A percentile compares a stretch with the other conserved stretches of the same genome.
phyloP scores from a whole-genome alignment of 345 rosid species.

The Populus ilicifolia region DNA sequence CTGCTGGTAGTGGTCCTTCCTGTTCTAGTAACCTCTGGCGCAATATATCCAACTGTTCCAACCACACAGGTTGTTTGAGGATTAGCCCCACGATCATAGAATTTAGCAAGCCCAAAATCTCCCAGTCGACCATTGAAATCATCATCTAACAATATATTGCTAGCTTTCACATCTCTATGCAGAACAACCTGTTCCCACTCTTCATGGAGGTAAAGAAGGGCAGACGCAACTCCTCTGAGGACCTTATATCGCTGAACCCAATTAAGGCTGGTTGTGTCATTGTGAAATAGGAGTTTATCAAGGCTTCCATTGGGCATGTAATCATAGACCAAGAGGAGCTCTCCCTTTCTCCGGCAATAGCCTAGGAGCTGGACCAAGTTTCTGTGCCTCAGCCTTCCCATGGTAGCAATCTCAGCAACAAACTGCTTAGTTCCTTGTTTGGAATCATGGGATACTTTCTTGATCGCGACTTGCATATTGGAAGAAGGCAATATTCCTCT shows the following conservation, averaged over 20 bases:
- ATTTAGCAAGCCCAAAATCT: conserved; percentile 8
- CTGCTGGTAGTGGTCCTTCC: neutral
- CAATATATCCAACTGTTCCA: conserved; percentile 5
- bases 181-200: conserved; percentile 8
- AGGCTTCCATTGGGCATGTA: conserved; percentile 6
- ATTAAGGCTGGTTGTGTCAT: neutral
- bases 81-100: neutral
- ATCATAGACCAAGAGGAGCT: conserved; percentile 4
- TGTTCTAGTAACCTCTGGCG: conserved; percentile 3
- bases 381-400: conserved; percentile 9
- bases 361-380: neutral
- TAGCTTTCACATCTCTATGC: conserved; percentile 7
- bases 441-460: neutral
- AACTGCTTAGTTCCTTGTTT: conserved; percentile 2
- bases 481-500: neutral
- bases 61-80: conserved; percentile 4
- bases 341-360: neutral
- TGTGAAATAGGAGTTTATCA: neutral
- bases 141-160: neutral
- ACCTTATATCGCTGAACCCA: neutral
- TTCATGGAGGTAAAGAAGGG: conserved; percentile 11
- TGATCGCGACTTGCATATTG: neutral
- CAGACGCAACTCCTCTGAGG: neutral
- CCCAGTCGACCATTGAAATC: conserved; percentile 2
- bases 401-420: conserved; percentile 4